Evolutionary conservation across 2,329 filamentous ascomycete species (phyloP).

Genomic region (Pyrenochaeta sp.): DNA sequence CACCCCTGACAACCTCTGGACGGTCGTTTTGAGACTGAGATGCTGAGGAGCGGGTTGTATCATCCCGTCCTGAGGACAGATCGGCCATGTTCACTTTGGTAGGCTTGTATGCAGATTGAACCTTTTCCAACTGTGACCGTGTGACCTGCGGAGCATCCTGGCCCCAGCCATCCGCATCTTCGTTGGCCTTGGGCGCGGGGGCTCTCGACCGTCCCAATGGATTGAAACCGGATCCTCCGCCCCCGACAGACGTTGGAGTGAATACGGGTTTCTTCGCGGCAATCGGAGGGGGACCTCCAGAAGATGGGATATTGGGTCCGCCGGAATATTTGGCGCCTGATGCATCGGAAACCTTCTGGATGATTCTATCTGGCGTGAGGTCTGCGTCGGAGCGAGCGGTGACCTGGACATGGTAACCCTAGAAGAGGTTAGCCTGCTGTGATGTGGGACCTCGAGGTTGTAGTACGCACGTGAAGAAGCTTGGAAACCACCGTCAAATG

Average conservation of each 20-base stretch:
- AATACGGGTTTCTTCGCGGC: conserved; percentile 91
- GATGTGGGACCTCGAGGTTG: conserved; percentile 3
- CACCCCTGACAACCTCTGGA: conserved; percentile 78
- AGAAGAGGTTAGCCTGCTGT: conserved; percentile 25
- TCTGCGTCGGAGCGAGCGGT: conserved; percentile 92
- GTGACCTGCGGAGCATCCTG: conserved; percentile 90
- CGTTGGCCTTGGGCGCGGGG: conserved; percentile 60
- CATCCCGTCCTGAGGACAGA: conserved; percentile 75
- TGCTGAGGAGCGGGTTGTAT: conserved; percentile 68
- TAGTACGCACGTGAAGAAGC: conserved; percentile 76
- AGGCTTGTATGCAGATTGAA: conserved; percentile 89
- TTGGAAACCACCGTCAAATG: conserved; percentile 90
- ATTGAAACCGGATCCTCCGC: conserved; percentile 66
- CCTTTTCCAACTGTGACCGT: conserved; percentile 87
- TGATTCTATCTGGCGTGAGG: conserved; percentile 83
- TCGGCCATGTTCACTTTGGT: conserved; percentile 94
- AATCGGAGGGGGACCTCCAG: conserved; percentile 69
- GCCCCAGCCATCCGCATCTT: conserved; percentile 92
- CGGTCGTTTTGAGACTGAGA: conserved; percentile 56
- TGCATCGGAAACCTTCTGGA: conserved; percentile 92
- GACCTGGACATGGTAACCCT: conserved; percentile 96
- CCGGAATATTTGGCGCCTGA: conserved; percentile 94
- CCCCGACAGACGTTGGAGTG: conserved; percentile 74
- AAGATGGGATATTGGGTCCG: conserved; percentile 61
- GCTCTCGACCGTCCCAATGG: conserved; percentile 71